Evolutionary conservation across 75 land plant species (phyloP), one percentile per base, ranked within the genome.

Genomic region (Pseudotsuga menziesii): DNA sequence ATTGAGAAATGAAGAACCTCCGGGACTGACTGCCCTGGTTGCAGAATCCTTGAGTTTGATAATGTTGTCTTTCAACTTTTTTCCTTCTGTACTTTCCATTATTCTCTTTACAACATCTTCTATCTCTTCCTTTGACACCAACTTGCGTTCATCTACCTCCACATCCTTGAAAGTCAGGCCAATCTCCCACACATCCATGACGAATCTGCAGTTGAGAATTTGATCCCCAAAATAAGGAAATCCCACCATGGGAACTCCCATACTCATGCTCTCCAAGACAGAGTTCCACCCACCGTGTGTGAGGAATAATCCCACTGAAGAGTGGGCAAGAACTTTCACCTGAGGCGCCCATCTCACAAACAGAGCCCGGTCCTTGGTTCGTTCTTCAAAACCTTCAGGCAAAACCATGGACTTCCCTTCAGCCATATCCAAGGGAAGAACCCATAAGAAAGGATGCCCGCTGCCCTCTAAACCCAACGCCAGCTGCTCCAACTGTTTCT

Each of bases 401-500:
- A 66, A 66, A 1, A 66, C 70, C 44, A 20, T 20, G 0, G 70
- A 17, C 20, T 66, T 29, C 26, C 44, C 70, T 20, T 66, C 41
- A 7, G 70, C 70, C 5, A 66, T 66, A 5, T 35, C 70, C 32
- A 29, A 29, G 32, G 84, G 82, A 2, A 72, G 63, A 5, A 79
- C 81, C 83, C 83, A 87, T 64, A 87, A n/a, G 44, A 75, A 84
- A 5, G 56, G 79, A 17, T 48, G 29, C 3, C 77, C 72, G 16
- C 76, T 76, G 2, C n/a, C 56, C 19, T 15, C 13, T 23, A 87
- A 56, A 3, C 86, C 89, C 11, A 13, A 4, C 0, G 80, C 77
- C 1, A 87, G 66, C 64, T 84, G 84, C 20, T 74, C 26, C 44
- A 87, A 39, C 66, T 87, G 78, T 2, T 56, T 8, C 16, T 7